These are phyloP conservation scores for Boletus smithii DNA, from an alignment of 1,284 basidiomycete species.

Conservation along the genomic window DNA sequence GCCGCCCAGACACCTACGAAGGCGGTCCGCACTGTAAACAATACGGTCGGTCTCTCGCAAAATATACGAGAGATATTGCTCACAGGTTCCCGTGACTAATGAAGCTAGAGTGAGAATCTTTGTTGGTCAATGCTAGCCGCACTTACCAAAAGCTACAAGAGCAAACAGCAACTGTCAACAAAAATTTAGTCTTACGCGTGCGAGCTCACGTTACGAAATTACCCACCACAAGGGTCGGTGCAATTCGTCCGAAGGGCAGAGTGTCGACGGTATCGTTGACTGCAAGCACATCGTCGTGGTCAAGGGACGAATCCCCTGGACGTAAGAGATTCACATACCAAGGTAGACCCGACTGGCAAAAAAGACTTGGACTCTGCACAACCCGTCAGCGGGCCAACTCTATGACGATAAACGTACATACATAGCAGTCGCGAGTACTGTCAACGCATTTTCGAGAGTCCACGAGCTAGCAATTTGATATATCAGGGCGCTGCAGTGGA, in stretches of 20 bases:
- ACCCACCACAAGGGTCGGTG: conserved; percentile 14
- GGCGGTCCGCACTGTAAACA: conserved; percentile 11
- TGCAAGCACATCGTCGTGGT: not conserved
- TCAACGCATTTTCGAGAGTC: conserved; percentile 16
- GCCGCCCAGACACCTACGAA: conserved; percentile 13
- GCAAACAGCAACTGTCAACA: conserved; percentile 10
- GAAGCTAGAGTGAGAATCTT: not conserved
- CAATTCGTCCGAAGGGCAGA: conserved; percentile 14
- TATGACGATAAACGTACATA: conserved; percentile 1
- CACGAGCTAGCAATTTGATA: conserved; percentile 9
- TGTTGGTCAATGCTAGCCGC: not conserved
- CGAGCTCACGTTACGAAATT: not conserved
- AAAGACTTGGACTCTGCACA: conserved; percentile 16
- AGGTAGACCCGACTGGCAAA: conserved; percentile 16
- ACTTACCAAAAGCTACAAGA: conserved; percentile 13
- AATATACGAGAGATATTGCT: not conserved
- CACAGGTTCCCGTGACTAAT: conserved; percentile 10
- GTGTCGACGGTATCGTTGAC: conserved; percentile 8
- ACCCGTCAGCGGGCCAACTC: conserved; percentile 1
- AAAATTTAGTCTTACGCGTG: not conserved
- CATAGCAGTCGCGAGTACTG: conserved; percentile 17
- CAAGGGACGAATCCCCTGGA: not conserved
- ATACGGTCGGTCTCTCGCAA: conserved; percentile 5
- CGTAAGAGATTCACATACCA: conserved; percentile 4
- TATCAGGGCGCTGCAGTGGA: conserved; percentile 1